Evolutionary conservation across 2,329 filamentous ascomycete species (phyloP).

Genomic region (Chrysoporthe cubensis): DNA sequence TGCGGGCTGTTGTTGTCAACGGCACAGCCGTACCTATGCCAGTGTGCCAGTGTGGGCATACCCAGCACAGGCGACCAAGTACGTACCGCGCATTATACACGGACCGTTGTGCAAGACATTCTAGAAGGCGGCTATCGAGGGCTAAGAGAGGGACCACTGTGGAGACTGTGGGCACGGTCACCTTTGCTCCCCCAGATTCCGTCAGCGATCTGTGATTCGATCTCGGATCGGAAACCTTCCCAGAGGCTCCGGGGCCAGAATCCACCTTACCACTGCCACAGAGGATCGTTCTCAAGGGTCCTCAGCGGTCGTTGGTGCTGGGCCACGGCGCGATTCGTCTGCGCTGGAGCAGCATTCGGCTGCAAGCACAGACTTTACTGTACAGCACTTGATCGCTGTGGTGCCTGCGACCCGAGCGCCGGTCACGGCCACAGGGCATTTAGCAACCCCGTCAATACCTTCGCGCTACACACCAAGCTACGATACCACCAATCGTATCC

Average conservation of each 20-base stretch:
- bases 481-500: not conserved
- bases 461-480: not conserved
- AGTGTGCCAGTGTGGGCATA: not conserved
- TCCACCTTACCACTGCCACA: slow-evolving; percentile 1
- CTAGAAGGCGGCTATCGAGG: slow-evolving; percentile 27
- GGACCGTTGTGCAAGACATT: slow-evolving; percentile 19
- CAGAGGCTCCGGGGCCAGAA: not conserved
- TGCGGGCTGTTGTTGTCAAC: not conserved
- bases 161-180: slow-evolving; percentile 15
- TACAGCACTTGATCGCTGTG: not conserved
- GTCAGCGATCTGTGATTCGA: slow-evolving; percentile 35
- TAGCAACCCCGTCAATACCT: not conserved
- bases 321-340: not conserved
- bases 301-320: slow-evolving; percentile 12
- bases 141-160: not conserved
- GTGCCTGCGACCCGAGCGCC: not conserved
- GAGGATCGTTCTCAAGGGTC: not conserved
- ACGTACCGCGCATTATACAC: not conserved
- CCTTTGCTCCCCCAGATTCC: slow-evolving; percentile 28
- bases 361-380: not conserved
- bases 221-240: slow-evolving; percentile 32
- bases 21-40: not conserved
- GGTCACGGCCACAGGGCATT: not conserved
- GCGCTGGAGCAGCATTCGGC: not conserved
- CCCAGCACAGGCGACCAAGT: not conserved